Evolutionary conservation across 805 yeast genomes (phyloP), one percentile per base, ranked within the genome.

Genomic region (Brettanomyces anomalus): DNA sequence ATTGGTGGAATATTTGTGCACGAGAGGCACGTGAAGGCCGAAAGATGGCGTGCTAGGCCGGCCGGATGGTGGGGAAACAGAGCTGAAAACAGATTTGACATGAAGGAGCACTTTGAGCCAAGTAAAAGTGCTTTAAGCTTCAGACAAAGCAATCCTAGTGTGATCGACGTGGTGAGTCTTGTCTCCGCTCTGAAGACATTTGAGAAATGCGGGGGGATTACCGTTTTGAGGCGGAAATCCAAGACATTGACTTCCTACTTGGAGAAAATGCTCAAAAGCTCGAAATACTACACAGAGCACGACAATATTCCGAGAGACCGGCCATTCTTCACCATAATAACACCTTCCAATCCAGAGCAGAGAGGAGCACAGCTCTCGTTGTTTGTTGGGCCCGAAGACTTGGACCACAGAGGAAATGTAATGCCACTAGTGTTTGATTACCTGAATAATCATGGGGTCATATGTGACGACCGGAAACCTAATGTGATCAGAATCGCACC

Each of bases 41-140:
- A 38, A 18, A 58, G 63, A 38, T 70, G 66, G 51, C 52, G 69
- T 33, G 85, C 95, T 1, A 68, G 97, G 46, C 66, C 86, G 40
- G 95, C 96, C 0, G 97, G 97, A 1, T 89, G 97, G 97, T 89
- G 97, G 96, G 97, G 96, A 1, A 89, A 87, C 56, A 78, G 82
- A 51, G 67, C 81, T 0, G 52, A 54, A 2, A 76, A 76, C 31
- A 65, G 97, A 47, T 89, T 89, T 61, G 70, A 78, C 53, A 89
- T 89, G 97, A 55, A 73, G 44, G 89, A 81, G 54, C 53, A 68
- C 24, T 89, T 86, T 52, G 81, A 80, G 42, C 95, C 96, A 0
- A 83, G 85, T 21, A 65, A 71, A n/a, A 82, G 93, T 31, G 97
- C 97, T 1, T 67, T 85, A 19, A 94, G 95, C 0, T 89, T 80